Base-by-base conservation (phyloP, 306 rosid genomes). In the Vigna radiata region DNA sequence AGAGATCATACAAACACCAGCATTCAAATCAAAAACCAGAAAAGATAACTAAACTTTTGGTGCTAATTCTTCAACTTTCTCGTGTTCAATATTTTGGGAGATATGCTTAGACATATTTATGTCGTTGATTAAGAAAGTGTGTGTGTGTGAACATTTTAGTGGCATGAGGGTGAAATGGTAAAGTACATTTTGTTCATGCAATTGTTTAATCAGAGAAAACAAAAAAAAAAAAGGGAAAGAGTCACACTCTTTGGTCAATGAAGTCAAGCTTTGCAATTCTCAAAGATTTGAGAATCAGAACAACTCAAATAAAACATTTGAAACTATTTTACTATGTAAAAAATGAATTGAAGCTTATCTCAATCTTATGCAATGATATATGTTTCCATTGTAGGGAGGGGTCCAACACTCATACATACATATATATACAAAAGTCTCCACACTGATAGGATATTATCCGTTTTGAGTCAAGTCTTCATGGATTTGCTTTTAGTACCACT, bases 31-130 rank as follows among this genome's bases (percentile, higher is more conserved):
- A 72, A 48, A 29, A 36, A 9, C 41, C 1, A 56, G 54, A 23
- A 79, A 33, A 61, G 43, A 66, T 36, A 66, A 77, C 21, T 15
- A 33, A 65, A 59, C 77, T 68, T 75, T 68, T 74, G 71, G 53
- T 75, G 59, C 68, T 33, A 41, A 81, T 69, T 81, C 18, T 44
- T 81, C 36, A 74, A 68, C 68, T 49, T 84, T 84, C 19, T 56
- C 18, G 48, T 43, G 70, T 46, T 44, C 54, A 76, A 72, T 56
- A 65, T 58, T 64, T 72, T 59, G 39, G 17, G 33, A 43, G 48
- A 67, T 77, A 19, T 49, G 53, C 47, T 66, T 75, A 29, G 59
- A 65, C 62, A 47, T 25, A 70, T 65, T 39, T 62, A 47, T 77
- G 83, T 43, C 52, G 15, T 72, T 77, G 65, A 72, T 72, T 76